phyloP scores from a whole-genome alignment of 345 rosid genomes.

The Aquilaria malaccensis region DNA sequence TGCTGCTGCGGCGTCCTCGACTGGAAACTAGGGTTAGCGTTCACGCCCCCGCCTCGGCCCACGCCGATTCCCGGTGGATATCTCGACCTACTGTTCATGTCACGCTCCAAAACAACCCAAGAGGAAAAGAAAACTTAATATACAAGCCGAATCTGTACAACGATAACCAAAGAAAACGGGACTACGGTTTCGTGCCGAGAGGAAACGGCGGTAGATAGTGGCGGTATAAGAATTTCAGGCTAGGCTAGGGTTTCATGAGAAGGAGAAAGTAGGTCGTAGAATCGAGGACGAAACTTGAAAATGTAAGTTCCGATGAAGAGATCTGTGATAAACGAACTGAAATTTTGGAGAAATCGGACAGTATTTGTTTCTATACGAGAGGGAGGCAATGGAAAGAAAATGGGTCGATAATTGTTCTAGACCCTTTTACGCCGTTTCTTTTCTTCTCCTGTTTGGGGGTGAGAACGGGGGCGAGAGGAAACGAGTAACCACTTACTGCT shows the following conservation, averaged over 20 bases:
- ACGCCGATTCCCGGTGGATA: slow-evolving; percentile 54
- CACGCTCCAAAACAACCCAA: slow-evolving; percentile 18
- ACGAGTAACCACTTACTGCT: no score
- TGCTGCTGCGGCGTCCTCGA: slow-evolving; percentile 21
- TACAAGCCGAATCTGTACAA: slow-evolving; percentile 15
- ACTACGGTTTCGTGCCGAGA: slow-evolving; percentile 12
- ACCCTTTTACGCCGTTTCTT: no score
- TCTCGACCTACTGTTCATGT: slow-evolving; percentile 61
- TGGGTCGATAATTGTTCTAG: no score
- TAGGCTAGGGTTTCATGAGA: slow-evolving; percentile 10
- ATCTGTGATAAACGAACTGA: slow-evolving; percentile 18
- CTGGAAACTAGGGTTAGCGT: slow-evolving; percentile 42
- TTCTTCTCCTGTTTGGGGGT: no score
- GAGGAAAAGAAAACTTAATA: slow-evolving; percentile 21
- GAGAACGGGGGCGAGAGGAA: no score
- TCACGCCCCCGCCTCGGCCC: slow-evolving; percentile 53
- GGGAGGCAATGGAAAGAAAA: no score
- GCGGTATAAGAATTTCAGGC: background rate
- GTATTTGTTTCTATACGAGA: no score
- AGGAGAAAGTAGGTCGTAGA: slow-evolving; percentile 21
- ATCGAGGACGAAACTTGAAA: slow-evolving; percentile 10
- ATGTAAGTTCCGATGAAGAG: slow-evolving; percentile 7
- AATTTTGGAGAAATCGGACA: no score
- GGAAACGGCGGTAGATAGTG: slow-evolving; percentile 14
- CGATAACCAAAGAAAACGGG: slow-evolving; percentile 9